Base-by-base conservation (phyloP, 768 basidiomycete genomes). In the Tremella mesenterica region DNA sequence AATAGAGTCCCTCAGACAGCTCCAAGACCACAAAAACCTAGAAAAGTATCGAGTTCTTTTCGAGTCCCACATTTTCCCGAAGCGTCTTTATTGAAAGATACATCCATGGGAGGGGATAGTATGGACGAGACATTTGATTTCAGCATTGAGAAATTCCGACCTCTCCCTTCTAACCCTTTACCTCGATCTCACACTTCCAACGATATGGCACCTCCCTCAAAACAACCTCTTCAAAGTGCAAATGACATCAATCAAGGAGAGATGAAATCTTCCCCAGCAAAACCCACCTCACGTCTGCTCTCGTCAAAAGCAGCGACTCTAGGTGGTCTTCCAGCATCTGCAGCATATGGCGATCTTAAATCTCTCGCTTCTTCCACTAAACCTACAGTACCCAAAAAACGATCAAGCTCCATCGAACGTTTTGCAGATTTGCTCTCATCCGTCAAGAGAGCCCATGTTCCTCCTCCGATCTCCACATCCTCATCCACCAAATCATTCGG, bases 51-150 rank as follows among this genome's bases (percentile, higher is more conserved):
- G 5, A 41, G 23, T 14, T 41, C 38, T 5, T 41, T 41, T 14
- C 38, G 23, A 16, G 23, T 56, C 27, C 48, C 48, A 2, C 12
- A 31, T 3, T 26, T 36, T 25, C 48, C 9, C 12, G 54, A 50
- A 20, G 26, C 51, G 43, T 44, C 54, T 18, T 31, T 44, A 33
- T n/a, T 50, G 9, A 39, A 47, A 36, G 54, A 56, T 30, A 18
- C 30, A 12, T 52, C 54, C 10, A 44, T 48, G 23, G 53, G 53
- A 18, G 48, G 46, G 16, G 31, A 36, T 21, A 56, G 54, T 28
- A 29, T 52, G 12, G 50, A 50, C 27, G 55, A 57, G 4, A 38
- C 50, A 13, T 50, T 50, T 38, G 49, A 50, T 6, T 33, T 50
- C 34, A 38, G 28, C 2, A 39, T 50, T 18, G 34, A 41, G 2